Base-by-base conservation (phyloP, 2,329 filamentous ascomycete species). In the Nannizziopsis arthrosporioides region DNA sequence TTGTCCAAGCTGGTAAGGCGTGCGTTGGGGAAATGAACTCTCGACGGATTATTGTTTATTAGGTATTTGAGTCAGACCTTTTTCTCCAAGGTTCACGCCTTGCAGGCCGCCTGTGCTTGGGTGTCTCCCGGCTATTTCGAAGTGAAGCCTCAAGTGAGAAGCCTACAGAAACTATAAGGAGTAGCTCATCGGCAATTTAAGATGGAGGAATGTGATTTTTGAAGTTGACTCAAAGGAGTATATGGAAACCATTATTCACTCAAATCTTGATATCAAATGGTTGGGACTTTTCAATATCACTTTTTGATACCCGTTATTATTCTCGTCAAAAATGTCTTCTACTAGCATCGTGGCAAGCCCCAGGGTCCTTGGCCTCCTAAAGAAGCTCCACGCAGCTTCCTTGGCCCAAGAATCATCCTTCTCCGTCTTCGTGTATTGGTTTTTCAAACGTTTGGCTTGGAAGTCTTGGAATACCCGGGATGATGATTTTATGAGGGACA, bases 401-500 rank as follows among this genome's bases (percentile, higher is more conserved):
- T 49, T 56, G n/a, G 53, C 54, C 35, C 63, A 67, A 49, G 63
- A 67, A 50, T 54, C 58, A 22, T 56, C 54, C 45, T 39, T 42
- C 51, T 49, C 53, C 15, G 44, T 57, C 15, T 34, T 64, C 48
- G 52, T 55, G 45, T 46, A 47, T 56, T 42, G 54, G 45, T 14
- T 58, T 51, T 37, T 53, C 34, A 42, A 44, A 53, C n/a, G 46
- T 10, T 43, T 48, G 22, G 14, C 18, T 35, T 40, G 44, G 14
- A 14, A 51, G 11, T 31, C 12, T 36, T 55, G 54, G 54, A 43
- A 40, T 10, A 47, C 52, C 10, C 35, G 37, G 8, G 52, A 55
- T 31, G 66, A 73, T 44, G 54, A 62, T 17, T 59, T 68, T 17
- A 72, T 73, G 70, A 66, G 62, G 5, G 74, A 78, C 57, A 76